Base-by-base conservation (phyloP, 2,329 filamentous ascomycete species). In the Talaromyces albobiverticillius region DNA sequence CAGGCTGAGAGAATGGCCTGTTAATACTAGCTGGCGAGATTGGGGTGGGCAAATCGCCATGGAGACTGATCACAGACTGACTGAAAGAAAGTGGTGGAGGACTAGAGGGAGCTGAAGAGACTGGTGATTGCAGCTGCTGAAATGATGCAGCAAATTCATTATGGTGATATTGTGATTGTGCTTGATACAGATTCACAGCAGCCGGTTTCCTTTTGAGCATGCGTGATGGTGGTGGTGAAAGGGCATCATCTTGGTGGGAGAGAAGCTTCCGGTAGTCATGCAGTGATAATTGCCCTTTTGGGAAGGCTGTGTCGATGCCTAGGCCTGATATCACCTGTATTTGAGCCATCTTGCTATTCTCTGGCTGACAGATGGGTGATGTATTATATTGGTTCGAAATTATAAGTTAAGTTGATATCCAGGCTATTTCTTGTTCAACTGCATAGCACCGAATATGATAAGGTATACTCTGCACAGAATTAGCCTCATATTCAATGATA, bases 41-140 rank as follows among this genome's bases (percentile, higher is more conserved):
- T 25, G 55, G 54, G 14, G 49, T 41, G 32, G 56, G 53, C 54
- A 60, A 54, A 8, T 57, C 52, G 23, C 54, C 41, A 13, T 68
- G 32, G 18, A 59, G 64, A 7, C 51, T 57, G 11, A 54, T 41
- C 13, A 57, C 55, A 11, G 70, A 72, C 54, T 67, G 68, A 13
- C 69, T 71, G 9, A 68, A 70, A 29, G 69, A 71, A 26, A 72
- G 54, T 13, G 70, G 68, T 42, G 70, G 70, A 16, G 70, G 65
- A 53, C 65, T 71, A 10, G 69, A 72, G 10, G 64, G 59, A 36
- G 57, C 51, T 1, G 67, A 70, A 1, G 67, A 67, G 7, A 63
- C 55, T 22, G 55, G 52, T 45, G 67, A 68, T 14, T 46, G 48
- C 10, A 47, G 20, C 6, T 46, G 32, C n/a, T n/a, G n/a, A n/a